Percentiles rank a stretch among this genome's conserved stretches.
Conservation (phyloP, 1,139 yeast genomes). For the Geotrichum citri-aurantii region DNA sequence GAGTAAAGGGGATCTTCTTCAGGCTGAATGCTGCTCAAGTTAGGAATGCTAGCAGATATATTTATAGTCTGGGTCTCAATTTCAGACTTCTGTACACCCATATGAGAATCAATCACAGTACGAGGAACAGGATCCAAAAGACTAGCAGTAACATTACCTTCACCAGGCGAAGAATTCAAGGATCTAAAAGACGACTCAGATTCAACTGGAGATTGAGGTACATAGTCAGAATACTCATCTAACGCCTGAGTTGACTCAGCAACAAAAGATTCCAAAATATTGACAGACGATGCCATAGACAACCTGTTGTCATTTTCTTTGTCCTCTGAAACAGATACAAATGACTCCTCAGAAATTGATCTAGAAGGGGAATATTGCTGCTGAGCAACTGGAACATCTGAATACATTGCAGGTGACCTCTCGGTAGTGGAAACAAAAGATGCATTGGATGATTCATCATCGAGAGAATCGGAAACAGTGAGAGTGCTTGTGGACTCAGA, state of each 20-base stretch:
- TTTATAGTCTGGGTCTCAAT: neutral
- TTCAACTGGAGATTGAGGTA: neutral
- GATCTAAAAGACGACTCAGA: constrained; percentile 1
- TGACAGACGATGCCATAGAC: neutral
- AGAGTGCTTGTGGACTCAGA: neutral
- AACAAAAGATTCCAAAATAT: neutral
- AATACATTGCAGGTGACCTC: neutral
- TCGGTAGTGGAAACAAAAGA: neutral
- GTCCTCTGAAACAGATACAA: neutral
- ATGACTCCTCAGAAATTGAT: neutral
- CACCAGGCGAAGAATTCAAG: constrained; percentile 1
- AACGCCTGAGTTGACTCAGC: neutral
- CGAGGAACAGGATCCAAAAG: neutral
- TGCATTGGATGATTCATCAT: neutral
- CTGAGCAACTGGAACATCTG: neutral
- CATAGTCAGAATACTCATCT: neutral
- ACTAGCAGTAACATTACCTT: neutral
- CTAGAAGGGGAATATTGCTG: neutral
- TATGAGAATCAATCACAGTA: neutral
- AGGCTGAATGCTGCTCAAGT: neutral
- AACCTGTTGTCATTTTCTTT: neutral
- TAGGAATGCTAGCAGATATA: neutral
- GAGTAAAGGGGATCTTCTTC: neutral
- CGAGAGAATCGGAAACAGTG: neutral
- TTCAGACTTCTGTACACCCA: neutral